phyloP scores from a whole-genome alignment of 495 filamentous ascomycete species.

The Penicillium antarcticum region DNA sequence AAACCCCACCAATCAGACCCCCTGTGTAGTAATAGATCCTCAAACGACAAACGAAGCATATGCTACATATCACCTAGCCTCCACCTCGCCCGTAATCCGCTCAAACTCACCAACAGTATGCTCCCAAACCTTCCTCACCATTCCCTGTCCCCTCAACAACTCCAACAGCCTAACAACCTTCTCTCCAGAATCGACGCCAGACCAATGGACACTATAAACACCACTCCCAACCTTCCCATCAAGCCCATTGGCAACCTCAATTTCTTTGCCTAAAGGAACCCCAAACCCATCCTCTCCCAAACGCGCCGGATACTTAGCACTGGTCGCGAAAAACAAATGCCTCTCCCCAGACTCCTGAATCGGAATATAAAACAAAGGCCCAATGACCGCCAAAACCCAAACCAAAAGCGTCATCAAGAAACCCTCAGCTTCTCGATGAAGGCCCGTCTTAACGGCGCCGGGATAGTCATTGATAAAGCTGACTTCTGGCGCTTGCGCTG shows the following conservation, averaged over 20 bases:
- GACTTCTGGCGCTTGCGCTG: conserved; percentile 48
- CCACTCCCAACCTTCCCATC: conserved; percentile 49
- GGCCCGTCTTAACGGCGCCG: conserved; percentile 46
- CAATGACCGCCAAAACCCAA: conserved; percentile 17
- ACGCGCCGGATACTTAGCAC: conserved; percentile 41
- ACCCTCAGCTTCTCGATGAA: conserved; percentile 19
- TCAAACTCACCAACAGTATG: conserved; percentile 48
- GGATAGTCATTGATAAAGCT: conserved; percentile 57
- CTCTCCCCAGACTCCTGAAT: conserved; percentile 49
- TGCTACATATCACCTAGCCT: not conserved
- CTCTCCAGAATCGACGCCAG: conserved; percentile 33
- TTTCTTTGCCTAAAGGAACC: conserved; percentile 27
- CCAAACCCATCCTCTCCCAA: conserved; percentile 21
- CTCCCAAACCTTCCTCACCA: conserved; percentile 44
- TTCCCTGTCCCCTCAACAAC: conserved; percentile 35
- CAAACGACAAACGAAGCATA: not conserved
- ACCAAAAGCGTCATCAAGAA: not conserved
- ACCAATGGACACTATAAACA: conserved; percentile 47
- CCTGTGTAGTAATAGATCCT: too few species aligned
- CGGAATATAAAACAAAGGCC: conserved; percentile 27
- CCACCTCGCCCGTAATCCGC: not conserved
- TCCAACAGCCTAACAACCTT: conserved; percentile 35
- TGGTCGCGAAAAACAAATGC: conserved; percentile 53
- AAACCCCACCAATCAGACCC: too few species aligned
- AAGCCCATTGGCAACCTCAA: conserved; percentile 34